Evolutionary conservation across 2,329 filamentous ascomycete species (phyloP).

Genomic region (Blumeria graminis): DNA sequence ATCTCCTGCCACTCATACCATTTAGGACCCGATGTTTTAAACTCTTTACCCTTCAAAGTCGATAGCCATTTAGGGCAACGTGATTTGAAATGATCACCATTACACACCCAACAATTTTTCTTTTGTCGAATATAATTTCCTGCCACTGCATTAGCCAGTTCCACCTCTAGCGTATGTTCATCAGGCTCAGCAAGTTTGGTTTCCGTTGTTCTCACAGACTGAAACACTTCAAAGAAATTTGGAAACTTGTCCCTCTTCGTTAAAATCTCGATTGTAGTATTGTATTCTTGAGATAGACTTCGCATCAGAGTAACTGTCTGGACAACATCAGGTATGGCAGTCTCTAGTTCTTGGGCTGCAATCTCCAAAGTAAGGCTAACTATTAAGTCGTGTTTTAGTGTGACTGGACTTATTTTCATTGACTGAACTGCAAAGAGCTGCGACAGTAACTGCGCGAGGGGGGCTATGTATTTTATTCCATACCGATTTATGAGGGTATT

Average conservation of each 20-base stretch:
- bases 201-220: not conserved
- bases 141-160: not conserved
- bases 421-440: not conserved
- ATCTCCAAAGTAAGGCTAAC: too few relatives aligned
- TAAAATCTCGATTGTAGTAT: not conserved
- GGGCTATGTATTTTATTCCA: too few relatives aligned
- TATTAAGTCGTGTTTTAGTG: not conserved
- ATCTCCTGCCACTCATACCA: too few relatives aligned
- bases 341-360: not conserved
- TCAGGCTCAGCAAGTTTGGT: not conserved
- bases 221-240: not conserved
- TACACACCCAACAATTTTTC: not conserved
- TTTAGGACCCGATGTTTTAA: not conserved
- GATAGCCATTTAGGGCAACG: not conserved
- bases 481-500: too few relatives aligned
- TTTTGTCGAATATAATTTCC: not conserved
- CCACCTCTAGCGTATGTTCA: not conserved
- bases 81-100: not conserved
- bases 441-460: not conserved
- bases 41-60: not conserved
- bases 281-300: not conserved
- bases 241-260: not conserved
- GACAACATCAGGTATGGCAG: not conserved
- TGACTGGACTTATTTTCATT: not conserved
- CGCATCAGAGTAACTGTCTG: not conserved